Evolutionary conservation across 805 yeast species (phyloP), one percentile per base, ranked within the genome.

Genomic region (Cyberlindnera euphorbiiphila): DNA sequence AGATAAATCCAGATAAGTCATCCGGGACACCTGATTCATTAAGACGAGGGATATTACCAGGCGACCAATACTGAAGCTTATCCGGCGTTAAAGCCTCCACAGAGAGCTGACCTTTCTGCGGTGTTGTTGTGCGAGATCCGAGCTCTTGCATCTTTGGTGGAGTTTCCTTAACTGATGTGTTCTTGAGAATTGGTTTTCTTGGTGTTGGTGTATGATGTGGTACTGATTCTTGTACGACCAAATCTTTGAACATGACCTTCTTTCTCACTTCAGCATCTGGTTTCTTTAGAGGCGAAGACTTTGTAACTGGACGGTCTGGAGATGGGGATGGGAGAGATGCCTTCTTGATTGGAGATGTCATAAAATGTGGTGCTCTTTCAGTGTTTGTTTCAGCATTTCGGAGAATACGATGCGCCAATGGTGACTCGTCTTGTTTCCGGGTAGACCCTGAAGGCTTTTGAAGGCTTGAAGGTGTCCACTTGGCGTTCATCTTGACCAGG

Each of bases 21-120:
- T 39, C 43, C 2, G 36, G 36, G 1, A 19, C 7, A 4, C 18
- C 23, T n/a, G 12, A 27, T 6, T 34, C 36, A 11, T 19, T 25
- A 19, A 47, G 13, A n/a, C 39, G 33, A 5, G 52, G 53, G 17
- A 55, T 54, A 17, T 49, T 47, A 9, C 60, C 60, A 3, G 50
- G 49, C 10, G 47, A 25, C 60, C 60, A 55, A 27, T 46, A 55
- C 6, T 49, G 35, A 14, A 27, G 26, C 53, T 13, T 33, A 6
- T 33, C 29, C 13, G 32, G 37, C 4, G 35, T 25, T 17, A 27
- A n/a, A n/a, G n/a, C n/a, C n/a, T n/a, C n/a, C n/a, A n/a, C n/a
- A n/a, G n/a, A n/a, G n/a, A n/a, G n/a, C n/a, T n/a, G n/a, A n/a
- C n/a, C 10, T 13, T 15, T 5, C 5, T 16, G 12, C 21, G 21